Evolutionary conservation across 805 yeast genomes (phyloP).

Genomic region (Candida montana): DNA sequence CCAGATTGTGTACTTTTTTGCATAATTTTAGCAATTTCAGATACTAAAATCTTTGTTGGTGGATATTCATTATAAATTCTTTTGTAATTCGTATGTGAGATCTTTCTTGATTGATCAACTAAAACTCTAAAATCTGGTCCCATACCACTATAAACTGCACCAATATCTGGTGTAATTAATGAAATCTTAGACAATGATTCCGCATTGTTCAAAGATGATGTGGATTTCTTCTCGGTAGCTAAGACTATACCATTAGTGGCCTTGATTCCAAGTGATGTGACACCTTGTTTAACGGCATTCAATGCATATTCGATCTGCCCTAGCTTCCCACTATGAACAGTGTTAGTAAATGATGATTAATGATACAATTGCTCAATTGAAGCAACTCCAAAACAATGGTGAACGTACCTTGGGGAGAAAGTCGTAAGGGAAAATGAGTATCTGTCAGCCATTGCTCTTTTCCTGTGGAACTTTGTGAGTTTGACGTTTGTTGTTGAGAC

Average conservation of each 20-base stretch:
- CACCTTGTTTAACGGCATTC: slow-evolving; percentile 97
- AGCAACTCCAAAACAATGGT: neutral
- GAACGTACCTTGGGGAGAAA: slow-evolving; percentile 79
- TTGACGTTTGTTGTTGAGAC: neutral
- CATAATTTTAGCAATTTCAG: slow-evolving; percentile 93
- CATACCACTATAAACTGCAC: slow-evolving; percentile 97
- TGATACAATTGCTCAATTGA: neutral
- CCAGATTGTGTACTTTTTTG: slow-evolving; percentile 99
- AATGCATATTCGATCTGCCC: slow-evolving; percentile 97
- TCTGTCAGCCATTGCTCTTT: slow-evolving; percentile 80
- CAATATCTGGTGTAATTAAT: slow-evolving; percentile 87
- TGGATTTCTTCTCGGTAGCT: slow-evolving; percentile 91
- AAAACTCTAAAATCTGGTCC: slow-evolving; percentile 97
- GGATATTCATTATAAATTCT: slow-evolving; percentile 95
- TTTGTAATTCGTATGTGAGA: slow-evolving; percentile 89
- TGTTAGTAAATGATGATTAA: too few species aligned
- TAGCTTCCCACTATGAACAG: slow-evolving; percentile 89
- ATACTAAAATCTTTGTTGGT: slow-evolving; percentile 88
- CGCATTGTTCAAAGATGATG: slow-evolving; percentile 68
- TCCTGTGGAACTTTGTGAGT: neutral
- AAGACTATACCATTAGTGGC: slow-evolving; percentile 94
- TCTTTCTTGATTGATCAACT: slow-evolving; percentile 88
- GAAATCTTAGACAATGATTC: slow-evolving; percentile 77
- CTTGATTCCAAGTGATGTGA: slow-evolving; percentile 89
- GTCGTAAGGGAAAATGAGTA: slow-evolving; percentile 96